Evolutionary conservation across 441 rosid genomes (phyloP).

Genomic region (Bruguiera hainesii): DNA sequence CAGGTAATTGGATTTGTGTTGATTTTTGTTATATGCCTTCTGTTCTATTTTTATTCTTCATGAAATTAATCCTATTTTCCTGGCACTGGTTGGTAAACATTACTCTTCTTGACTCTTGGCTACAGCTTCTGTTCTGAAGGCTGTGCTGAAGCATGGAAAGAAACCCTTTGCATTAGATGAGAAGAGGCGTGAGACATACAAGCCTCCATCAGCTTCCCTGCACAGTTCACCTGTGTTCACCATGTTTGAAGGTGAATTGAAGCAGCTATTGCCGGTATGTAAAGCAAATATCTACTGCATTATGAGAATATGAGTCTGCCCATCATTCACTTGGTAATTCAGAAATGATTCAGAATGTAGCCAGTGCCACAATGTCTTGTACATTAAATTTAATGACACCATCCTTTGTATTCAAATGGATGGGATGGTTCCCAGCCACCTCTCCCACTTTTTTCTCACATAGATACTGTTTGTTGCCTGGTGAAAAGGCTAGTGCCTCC

Average conservation of each 20-base stretch:
- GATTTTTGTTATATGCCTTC: not conserved
- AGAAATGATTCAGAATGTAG: slow-evolving; percentile 1
- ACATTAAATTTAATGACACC: too few relatives aligned
- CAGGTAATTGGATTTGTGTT: slow-evolving; percentile 38
- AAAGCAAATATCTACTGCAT: not conserved
- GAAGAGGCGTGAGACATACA: slow-evolving; percentile 67
- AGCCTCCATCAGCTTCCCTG: slow-evolving; percentile 31
- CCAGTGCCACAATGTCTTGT: not conserved
- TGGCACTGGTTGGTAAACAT: not conserved
- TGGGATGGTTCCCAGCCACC: too few relatives aligned
- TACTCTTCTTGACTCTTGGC: slow-evolving; percentile 15
- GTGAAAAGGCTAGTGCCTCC: too few relatives aligned
- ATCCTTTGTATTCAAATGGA: too few relatives aligned
- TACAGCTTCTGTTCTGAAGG: slow-evolving; percentile 75
- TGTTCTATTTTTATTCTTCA: not conserved
- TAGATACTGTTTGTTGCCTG: too few relatives aligned
- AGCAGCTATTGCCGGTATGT: slow-evolving; percentile 66
- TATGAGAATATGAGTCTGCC: not conserved
- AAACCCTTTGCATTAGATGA: slow-evolving; percentile 62
- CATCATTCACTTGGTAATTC: not conserved
- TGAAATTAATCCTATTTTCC: not conserved
- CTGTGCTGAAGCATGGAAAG: slow-evolving; percentile 68
- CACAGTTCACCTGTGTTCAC: slow-evolving; percentile 39
- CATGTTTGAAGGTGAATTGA: slow-evolving; percentile 50
- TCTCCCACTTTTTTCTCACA: too few relatives aligned